Evolutionary conservation across 306 rosid genomes (phyloP).

Genomic region (Citrullus mucosospermus): DNA sequence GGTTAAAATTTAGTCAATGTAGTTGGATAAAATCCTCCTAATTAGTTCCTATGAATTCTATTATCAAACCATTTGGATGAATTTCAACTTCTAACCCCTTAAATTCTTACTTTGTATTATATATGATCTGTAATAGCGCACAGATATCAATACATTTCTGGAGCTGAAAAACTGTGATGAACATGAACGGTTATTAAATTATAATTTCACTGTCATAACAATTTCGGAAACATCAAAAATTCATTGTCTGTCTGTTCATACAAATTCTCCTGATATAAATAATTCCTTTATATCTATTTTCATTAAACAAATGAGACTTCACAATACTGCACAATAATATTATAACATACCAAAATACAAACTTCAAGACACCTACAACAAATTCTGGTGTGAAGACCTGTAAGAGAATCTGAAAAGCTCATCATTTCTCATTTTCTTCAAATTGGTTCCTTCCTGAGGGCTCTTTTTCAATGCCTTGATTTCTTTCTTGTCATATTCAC

Average conservation of each 20-base stretch:
- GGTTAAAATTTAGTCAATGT: no score
- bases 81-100: no score
- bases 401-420: background rate
- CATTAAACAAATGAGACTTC: slow-evolving; percentile 6
- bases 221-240: background rate
- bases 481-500: slow-evolving; percentile 8
- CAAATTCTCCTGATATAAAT: background rate
- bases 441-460: background rate
- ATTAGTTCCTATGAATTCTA: no score
- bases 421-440: background rate
- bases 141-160: background rate
- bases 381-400: background rate
- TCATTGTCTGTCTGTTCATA: background rate
- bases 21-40: no score
- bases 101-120: no score
- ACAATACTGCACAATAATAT: slow-evolving; percentile 22
- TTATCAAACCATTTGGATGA: no score
- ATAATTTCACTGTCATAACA: slow-evolving; percentile 8
- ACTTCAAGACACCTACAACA: slow-evolving; percentile 1
- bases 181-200: background rate
- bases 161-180: background rate
- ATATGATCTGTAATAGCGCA: background rate
- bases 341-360: slow-evolving; percentile 7
- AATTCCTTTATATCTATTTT: slow-evolving; percentile 13
- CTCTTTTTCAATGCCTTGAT: background rate